Evolutionary conservation across 305 asterid species (phyloP), one percentile per base, ranked within the genome.

Genomic region (Fraxinus sp.): DNA sequence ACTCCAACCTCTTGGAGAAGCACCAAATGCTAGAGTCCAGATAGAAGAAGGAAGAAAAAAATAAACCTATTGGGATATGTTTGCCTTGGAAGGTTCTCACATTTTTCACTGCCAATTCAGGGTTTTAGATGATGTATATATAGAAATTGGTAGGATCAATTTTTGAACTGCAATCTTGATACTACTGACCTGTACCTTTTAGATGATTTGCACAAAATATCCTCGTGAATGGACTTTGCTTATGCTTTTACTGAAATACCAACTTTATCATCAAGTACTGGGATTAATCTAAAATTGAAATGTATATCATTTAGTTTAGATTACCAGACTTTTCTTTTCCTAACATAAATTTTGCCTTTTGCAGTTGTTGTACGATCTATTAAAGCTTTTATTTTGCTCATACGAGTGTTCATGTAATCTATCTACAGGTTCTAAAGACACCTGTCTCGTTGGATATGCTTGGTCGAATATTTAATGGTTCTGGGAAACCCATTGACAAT

Each of bases 381-480:
- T 62, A 62, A 62, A 22, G 32, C 71, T 18, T 22, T 20, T 59
- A 20, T 32, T 41, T 24, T 81, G 39, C 13, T 52, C 77, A 64
- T 46, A 78, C 68, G 22, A 35, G 49, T 10, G 71, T 37, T 2
- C 10, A 22, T 66, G 1, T 41, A 46, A 57, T 78, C 66, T 68
- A 22, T 41, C 83, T 83, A 70, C 91, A 94, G 98, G 98, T 95
- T 79, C 82, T 95, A 78, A 93, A 95, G 89, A 95, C 99, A 77
- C 99, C 99, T 14, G 99, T 95, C 88, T 95, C 99, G 2, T 66
- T 92, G 91, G 98, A 95, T 88, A 95, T 95, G 99, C 99, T 95
- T 84, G 99, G 99, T 82, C 99, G 99, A 87, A 91, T 95, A 78
- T 95, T 95, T 87, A 93, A 93, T 80, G 99, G 99, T 84, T 95